Evolutionary conservation across 345 rosid genomes (phyloP), one percentile per base, ranked within the genome.

Genomic region (Eucalyptus cladocalyx): DNA sequence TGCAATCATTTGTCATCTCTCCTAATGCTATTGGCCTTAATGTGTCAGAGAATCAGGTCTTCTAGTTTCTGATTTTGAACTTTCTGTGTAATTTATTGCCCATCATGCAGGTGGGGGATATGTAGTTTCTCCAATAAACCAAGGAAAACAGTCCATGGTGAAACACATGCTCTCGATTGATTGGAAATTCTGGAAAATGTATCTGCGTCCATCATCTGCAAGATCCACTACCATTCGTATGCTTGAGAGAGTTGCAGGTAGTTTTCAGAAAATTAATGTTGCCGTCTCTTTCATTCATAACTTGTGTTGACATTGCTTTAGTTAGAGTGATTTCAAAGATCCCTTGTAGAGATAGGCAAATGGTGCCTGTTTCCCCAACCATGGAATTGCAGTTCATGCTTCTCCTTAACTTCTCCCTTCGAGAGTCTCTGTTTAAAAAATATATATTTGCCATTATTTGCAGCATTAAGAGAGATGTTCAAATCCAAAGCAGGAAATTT

Each of bases 81-180:
- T 67, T 43, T 87, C 37, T 47, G 49, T 45, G 51, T 47, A 69
- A 26, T 85, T 86, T 86, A 11, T 80, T 87, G 42, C n/a, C 11
- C 65, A 90, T 87, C 85, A 87, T 92, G 89, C 92, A 98, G 99
- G 99, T 93, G 99, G 99, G 87, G 99, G 99, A 85, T 98, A 93
- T 89, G 99, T 97, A 34, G 92, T 97, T 88, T 92, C 96, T 90
- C 99, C 99, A 4, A 91, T 92, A 53, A 92, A 91, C 92, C 92
- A 97, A 87, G 99, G 96, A 86, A 94, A 92, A 86, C 94, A 96
- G 67, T 95, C 99, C 32, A 89, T 94, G 53, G 99, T 98, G 50
- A 98, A 95, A 88, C 99, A 97, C 93, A 98, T 98, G 99, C 94
- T 97, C 87, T 94, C 99, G 40, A 92, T 96, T 87, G 97, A 98